These are phyloP conservation scores for Amanita pseudoporphyria DNA, from an alignment of 768 basidiomycete genomes.

Conservation along the genomic window DNA sequence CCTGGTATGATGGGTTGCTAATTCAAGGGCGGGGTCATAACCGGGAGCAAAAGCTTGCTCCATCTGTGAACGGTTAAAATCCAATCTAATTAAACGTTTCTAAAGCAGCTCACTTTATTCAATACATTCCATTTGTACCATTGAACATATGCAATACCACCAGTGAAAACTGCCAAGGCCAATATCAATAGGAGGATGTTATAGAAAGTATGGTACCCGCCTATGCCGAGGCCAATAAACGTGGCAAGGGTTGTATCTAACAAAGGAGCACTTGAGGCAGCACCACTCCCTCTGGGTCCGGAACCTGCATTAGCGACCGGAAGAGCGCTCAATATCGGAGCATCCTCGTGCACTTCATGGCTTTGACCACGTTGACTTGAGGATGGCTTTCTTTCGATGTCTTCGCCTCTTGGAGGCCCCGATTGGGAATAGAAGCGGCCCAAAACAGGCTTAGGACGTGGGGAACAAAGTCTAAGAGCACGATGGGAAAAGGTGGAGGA, in stretches of 20 bases:
- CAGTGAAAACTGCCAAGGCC: conserved; percentile 43
- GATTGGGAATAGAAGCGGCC: conserved; percentile 5
- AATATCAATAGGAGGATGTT: not conserved
- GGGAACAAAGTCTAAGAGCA: not conserved
- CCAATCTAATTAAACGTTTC: conserved; percentile 1
- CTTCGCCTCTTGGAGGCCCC: conserved; percentile 6
- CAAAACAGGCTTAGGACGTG: not conserved
- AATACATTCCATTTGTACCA: conserved; percentile 84
- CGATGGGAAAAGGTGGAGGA: too few species aligned
- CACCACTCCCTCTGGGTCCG: conserved; percentile 20
- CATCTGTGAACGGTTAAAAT: conserved; percentile 37
- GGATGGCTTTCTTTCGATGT: conserved; percentile 6
- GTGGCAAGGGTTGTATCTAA: conserved; percentile 51
- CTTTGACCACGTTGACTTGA: conserved; percentile 12
- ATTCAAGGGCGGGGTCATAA: conserved; percentile 76
- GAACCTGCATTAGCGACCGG: conserved; percentile 24
- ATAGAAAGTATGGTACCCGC: conserved; percentile 21
- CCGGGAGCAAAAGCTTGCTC: conserved; percentile 70
- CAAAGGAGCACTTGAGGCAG: conserved; percentile 32
- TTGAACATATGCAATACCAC: conserved; percentile 61
- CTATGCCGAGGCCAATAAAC: conserved; percentile 50
- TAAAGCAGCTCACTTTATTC: conserved; percentile 45
- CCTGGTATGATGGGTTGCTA: conserved; percentile 40
- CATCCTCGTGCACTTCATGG: conserved; percentile 35
- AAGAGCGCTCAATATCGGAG: conserved; percentile 24